phyloP scores from a whole-genome alignment of 2,329 filamentous ascomycete species.

The Thelonectria discophora region DNA sequence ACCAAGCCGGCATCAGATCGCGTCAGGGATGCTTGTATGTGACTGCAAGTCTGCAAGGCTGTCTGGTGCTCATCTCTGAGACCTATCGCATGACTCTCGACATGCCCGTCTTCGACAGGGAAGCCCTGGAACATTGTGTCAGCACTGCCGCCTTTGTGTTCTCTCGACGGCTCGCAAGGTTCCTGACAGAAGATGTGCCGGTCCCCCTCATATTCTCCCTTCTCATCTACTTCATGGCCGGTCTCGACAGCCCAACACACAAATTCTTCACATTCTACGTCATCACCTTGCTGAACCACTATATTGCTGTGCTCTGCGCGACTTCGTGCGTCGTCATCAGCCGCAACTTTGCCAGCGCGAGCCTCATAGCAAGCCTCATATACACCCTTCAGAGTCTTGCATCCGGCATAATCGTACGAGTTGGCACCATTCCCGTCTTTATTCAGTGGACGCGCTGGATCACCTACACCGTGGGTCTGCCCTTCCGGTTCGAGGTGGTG shows the following conservation, averaged over 20 bases:
- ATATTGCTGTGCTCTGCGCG: constrained; percentile 77
- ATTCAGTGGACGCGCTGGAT: constrained; percentile 80
- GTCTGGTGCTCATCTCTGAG: constrained; percentile 79
- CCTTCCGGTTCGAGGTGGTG: not conserved
- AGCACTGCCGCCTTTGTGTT: constrained; percentile 74
- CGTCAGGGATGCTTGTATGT: constrained; percentile 78
- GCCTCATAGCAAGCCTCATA: constrained; percentile 74
- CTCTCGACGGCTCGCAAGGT: constrained; percentile 72
- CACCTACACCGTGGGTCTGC: constrained; percentile 62
- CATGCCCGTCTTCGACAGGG: constrained; percentile 79
- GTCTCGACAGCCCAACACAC: constrained; percentile 68
- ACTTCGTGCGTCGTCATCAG: constrained; percentile 72
- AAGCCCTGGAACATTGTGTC: constrained; percentile 77
- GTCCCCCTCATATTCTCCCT: constrained; percentile 75
- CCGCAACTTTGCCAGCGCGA: constrained; percentile 74
- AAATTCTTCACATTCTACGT: constrained; percentile 79
- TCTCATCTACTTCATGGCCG: constrained; percentile 82
- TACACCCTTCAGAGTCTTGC: constrained; percentile 79
- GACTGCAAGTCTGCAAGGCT: constrained; percentile 76
- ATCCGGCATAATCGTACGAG: constrained; percentile 80
- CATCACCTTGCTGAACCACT: constrained; percentile 74
- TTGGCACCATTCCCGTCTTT: constrained; percentile 77
- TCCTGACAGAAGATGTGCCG: constrained; percentile 76
- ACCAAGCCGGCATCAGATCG: constrained; percentile 76
- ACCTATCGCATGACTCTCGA: constrained; percentile 79